Conservation (phyloP, 2,329 filamentous ascomycete species). For the Spiromastix sp. region DNA sequence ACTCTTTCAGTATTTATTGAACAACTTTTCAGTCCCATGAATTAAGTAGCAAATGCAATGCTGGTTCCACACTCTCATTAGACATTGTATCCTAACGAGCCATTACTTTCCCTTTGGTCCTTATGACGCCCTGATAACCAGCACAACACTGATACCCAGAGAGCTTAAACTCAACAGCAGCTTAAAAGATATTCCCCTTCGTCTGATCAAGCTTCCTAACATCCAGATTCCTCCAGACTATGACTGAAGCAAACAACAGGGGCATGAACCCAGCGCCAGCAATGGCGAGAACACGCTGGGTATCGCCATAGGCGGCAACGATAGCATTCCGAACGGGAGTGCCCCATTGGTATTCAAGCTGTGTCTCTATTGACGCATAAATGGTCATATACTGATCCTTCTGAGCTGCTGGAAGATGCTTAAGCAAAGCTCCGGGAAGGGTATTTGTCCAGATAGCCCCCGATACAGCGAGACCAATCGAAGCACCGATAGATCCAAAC, state of each 20-base stretch:
- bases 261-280: slow-evolving; percentile 17
- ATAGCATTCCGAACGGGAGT: slow-evolving; percentile 33
- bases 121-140: too few species aligned
- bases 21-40: too few species aligned
- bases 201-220: slow-evolving; percentile 34
- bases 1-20: too few species aligned
- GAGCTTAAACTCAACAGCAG: too few species aligned
- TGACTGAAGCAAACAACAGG: slow-evolving; percentile 22
- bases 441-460: slow-evolving; percentile 21
- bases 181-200: slow-evolving; percentile 30
- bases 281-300: slow-evolving; percentile 33
- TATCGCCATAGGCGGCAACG: slow-evolving; percentile 34
- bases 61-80: too few species aligned
- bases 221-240: slow-evolving; percentile 40
- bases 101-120: too few species aligned
- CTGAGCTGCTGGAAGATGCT: slow-evolving; percentile 13
- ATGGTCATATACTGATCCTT: slow-evolving; percentile 11
- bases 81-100: too few species aligned
- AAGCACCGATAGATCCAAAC: slow-evolving; percentile 18
- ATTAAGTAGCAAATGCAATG: too few species aligned
- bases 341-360: slow-evolving; percentile 26
- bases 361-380: slow-evolving; percentile 14
- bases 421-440: slow-evolving; percentile 11
- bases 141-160: too few species aligned
- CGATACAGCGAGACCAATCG: slow-evolving; percentile 18